Evolutionary conservation across 2,329 filamentous ascomycete genomes (phyloP).

Genomic region (Talaromyces rugulosus): DNA sequence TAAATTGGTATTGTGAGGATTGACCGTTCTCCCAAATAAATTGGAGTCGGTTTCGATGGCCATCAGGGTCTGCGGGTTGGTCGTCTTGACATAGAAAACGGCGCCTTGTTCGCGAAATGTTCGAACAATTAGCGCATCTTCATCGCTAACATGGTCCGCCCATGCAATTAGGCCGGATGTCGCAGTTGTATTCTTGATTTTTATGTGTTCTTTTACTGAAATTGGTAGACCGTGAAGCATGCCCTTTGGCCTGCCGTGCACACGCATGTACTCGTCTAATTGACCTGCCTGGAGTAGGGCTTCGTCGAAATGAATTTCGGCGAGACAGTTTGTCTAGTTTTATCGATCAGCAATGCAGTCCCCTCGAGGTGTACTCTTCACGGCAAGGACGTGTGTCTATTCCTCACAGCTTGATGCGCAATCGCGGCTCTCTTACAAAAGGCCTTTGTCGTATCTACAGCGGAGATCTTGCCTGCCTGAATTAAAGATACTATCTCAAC

Average conservation of each 20-base stretch:
- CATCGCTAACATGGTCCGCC: slow-evolving; percentile 3
- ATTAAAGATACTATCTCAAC: slow-evolving; percentile 10
- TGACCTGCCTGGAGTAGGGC: slow-evolving; percentile 33
- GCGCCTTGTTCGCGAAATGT: slow-evolving; percentile 8
- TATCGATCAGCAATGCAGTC: not conserved
- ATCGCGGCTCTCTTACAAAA: slow-evolving; percentile 43
- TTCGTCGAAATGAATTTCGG: slow-evolving; percentile 33
- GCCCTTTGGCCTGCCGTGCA: slow-evolving; percentile 26
- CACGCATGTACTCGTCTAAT: slow-evolving; percentile 31
- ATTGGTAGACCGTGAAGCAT: slow-evolving; percentile 40
- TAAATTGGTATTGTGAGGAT: slow-evolving; percentile 33
- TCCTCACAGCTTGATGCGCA: slow-evolving; percentile 22
- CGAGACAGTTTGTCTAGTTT: slow-evolving; percentile 24
- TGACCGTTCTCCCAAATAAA: slow-evolving; percentile 39
- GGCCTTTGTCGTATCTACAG: slow-evolving; percentile 25
- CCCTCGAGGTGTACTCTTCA: not conserved
- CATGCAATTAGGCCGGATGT: slow-evolving; percentile 36
- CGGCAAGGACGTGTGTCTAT: not conserved
- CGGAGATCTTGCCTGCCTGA: not conserved
- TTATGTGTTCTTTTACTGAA: slow-evolving; percentile 56
- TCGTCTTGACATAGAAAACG: slow-evolving; percentile 7
- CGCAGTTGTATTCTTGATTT: slow-evolving; percentile 33
- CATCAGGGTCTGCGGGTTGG: slow-evolving; percentile 5
- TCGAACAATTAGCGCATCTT: slow-evolving; percentile 17
- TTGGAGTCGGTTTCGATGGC: slow-evolving; percentile 27